phyloP scores from a whole-genome alignment of 805 yeast genomes.

The Zygosaccharomyces bisporus region DNA sequence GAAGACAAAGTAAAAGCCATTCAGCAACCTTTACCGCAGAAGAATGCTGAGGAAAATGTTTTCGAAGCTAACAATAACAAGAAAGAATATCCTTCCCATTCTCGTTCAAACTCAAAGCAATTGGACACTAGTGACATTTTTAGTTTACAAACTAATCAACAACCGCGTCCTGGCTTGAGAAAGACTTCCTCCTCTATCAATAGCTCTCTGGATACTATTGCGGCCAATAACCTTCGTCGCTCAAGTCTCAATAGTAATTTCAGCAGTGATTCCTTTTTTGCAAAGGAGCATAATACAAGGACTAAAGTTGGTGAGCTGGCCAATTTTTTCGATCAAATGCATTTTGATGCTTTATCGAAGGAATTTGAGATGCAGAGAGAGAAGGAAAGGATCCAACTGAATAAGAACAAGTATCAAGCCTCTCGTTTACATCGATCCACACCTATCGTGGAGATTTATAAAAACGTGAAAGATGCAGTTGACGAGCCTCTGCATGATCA shows the following conservation, averaged over 20 bases:
- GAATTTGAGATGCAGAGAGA: conserved; percentile 90
- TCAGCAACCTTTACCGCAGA: background rate
- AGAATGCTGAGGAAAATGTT: background rate
- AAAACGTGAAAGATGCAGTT: conserved; percentile 85
- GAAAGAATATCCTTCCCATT: background rate
- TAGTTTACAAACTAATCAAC: background rate
- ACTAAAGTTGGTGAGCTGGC: conserved; percentile 63
- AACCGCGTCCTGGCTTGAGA: conserved; percentile 3
- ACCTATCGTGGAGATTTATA: conserved; percentile 88
- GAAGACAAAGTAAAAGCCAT: background rate
- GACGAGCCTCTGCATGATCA: conserved; percentile 45
- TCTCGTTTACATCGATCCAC: conserved; percentile 67
- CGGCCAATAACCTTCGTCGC: conserved; percentile 10
- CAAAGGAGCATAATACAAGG: conserved; percentile 24
- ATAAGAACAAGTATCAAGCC: conserved; percentile 59
- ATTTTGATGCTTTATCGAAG: conserved; percentile 71
- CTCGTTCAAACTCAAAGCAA: background rate
- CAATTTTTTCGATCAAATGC: conserved; percentile 65
- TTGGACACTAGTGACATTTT: background rate
- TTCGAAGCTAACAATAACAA: background rate
- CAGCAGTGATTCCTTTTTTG: conserved; percentile 15
- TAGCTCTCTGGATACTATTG: conserved; percentile 10
- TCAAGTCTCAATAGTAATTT: conserved; percentile 14
- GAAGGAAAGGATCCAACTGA: conserved; percentile 61
- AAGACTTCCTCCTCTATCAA: conserved; percentile 12